These are phyloP conservation scores for Telopea speciosissima DNA, from an alignment of 177 flowering plant species.

Conservation along the genomic window DNA sequence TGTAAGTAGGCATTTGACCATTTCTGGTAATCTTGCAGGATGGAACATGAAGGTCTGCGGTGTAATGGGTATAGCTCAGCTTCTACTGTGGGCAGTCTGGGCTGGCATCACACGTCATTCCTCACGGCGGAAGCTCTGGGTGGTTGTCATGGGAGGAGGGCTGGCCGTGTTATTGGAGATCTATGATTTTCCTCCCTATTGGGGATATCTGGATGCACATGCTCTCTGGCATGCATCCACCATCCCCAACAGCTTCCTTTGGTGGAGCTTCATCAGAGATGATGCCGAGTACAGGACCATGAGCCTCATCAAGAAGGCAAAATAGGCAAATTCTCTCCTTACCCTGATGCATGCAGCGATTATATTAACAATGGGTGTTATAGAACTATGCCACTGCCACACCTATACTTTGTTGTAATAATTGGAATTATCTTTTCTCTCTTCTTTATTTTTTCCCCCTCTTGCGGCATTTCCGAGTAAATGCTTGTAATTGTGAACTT, in stretches of 20 bases:
- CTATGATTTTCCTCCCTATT: constrained; percentile 74
- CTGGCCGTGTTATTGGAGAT: constrained; percentile 57
- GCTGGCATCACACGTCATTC: constrained; percentile 63
- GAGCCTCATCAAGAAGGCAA: constrained; percentile 49
- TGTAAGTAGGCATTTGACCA: background rate
- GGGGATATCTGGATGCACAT: constrained; percentile 71
- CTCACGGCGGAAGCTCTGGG: constrained; percentile 80
- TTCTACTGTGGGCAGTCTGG: constrained; percentile 73
- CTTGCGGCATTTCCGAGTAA: no score
- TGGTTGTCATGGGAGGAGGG: constrained; percentile 47
- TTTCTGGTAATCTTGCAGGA: constrained; percentile 36
- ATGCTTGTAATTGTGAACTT: background rate
- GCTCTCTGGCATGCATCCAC: constrained; percentile 73
- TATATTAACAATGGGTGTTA: background rate
- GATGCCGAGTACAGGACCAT: constrained; percentile 66
- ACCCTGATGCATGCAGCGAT: background rate
- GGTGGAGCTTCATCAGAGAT: constrained; percentile 88
- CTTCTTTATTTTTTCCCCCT: background rate
- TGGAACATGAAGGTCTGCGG: constrained; percentile 70
- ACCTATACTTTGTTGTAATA: background rate
- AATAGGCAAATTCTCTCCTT: constrained; percentile 22
- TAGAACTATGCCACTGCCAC: background rate
- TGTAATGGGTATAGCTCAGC: constrained; percentile 52
- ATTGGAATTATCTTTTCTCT: background rate
- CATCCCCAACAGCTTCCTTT: constrained; percentile 69